Percentiles rank a stretch among this genome's conserved stretches.
These are phyloP conservation scores for Fraxinus pennsylvanica DNA, from an alignment of 257 asterid genomes.

Conservation along the genomic window DNA sequence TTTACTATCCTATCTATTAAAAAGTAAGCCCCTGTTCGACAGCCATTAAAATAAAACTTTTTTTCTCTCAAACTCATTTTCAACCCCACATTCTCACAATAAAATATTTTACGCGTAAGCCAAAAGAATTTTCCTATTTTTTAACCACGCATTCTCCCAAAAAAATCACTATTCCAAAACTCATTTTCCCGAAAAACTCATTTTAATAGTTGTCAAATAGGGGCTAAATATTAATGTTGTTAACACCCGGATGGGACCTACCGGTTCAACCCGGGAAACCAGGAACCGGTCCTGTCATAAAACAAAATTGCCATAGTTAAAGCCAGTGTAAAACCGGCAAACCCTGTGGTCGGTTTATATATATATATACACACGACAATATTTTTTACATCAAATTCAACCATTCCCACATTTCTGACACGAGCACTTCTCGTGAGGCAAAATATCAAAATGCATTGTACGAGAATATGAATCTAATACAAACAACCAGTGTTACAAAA, in stretches of 20 bases:
- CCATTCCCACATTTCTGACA: background rate
- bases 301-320: background rate
- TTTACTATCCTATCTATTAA: background rate
- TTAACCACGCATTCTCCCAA: too few relatives aligned
- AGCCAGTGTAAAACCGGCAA: background rate
- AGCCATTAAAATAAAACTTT: too few relatives aligned
- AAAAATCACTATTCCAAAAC: too few relatives aligned
- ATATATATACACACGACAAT: too few relatives aligned
- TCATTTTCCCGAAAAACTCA: too few relatives aligned
- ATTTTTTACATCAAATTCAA: too few relatives aligned
- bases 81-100: too few relatives aligned
- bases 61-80: too few relatives aligned
- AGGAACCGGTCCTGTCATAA: background rate
- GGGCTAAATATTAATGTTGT: background rate
- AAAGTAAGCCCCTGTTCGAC: background rate
- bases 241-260: background rate
- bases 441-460: background rate
- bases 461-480: background rate
- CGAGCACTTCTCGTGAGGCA: background rate
- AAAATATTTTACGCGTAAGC: too few relatives aligned
- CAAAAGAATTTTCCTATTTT: too few relatives aligned
- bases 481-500: background rate
- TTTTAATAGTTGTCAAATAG: too few relatives aligned
- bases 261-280: background rate
- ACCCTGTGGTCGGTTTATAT: background rate